Percentiles rank a stretch among this genome's conserved stretches.
Evolutionary conservation across 1,284 basidiomycete genomes (phyloP).

Genomic region (Kalmanozyma brasiliensis): DNA sequence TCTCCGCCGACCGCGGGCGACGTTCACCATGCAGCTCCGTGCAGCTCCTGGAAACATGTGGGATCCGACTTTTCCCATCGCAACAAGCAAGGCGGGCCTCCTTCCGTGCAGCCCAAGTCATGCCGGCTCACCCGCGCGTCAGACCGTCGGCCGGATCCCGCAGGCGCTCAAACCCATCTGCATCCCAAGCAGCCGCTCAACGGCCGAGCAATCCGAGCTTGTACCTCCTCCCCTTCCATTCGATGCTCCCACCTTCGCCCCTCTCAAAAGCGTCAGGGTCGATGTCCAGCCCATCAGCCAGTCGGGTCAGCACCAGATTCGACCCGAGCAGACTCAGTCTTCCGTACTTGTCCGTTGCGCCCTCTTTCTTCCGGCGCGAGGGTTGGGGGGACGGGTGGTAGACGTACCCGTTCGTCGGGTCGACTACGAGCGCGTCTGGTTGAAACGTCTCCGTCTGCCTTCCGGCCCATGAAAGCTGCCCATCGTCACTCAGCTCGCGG

Average conservation of each 20-base stretch:
- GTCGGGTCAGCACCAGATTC: constrained; percentile 52
- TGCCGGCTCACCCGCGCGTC: constrained; percentile 1
- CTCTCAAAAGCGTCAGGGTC: constrained; percentile 27
- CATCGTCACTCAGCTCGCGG: constrained; percentile 48
- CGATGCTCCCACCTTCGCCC: constrained; percentile 39
- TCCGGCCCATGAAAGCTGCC: constrained; percentile 60
- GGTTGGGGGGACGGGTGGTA: constrained; percentile 65
- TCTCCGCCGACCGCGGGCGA: constrained; percentile 17
- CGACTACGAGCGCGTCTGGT: constrained; percentile 51
- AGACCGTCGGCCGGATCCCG: constrained; percentile 11
- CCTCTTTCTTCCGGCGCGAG: neutral
- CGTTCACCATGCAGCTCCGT: constrained; percentile 21
- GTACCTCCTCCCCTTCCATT: constrained; percentile 33
- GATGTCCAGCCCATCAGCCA: constrained; percentile 53
- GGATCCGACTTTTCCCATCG: too few species aligned
- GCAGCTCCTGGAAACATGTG: constrained; percentile 6
- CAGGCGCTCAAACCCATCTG: constrained; percentile 1
- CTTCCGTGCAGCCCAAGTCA: too few species aligned
- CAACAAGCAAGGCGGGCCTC: too few species aligned
- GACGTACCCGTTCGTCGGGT: constrained; percentile 60
- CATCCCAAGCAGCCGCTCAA: neutral
- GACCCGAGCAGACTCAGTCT: constrained; percentile 59
- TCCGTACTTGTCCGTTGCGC: constrained; percentile 35
- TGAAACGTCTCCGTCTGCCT: constrained; percentile 45
- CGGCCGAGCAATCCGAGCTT: constrained; percentile 19